Evolutionary conservation across 2,329 filamentous ascomycete genomes (phyloP).

Genomic region (Ilyonectria sp.): DNA sequence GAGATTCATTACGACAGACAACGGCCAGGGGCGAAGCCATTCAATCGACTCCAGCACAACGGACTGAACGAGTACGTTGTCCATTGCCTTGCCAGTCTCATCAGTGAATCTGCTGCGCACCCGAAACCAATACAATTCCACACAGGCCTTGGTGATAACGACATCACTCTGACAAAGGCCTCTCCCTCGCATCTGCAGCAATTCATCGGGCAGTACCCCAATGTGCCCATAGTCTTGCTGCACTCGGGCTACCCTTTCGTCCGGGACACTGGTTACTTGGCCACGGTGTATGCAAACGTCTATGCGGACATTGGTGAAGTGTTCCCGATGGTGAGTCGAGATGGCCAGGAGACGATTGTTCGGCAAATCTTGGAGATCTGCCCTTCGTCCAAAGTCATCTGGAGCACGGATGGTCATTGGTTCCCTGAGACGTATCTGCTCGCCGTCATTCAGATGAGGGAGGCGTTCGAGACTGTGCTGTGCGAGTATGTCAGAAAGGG

Average conservation of each 20-base stretch:
- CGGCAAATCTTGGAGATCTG: conserved; percentile 82
- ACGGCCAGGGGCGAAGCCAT: conserved; percentile 42
- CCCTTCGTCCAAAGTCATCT: conserved; percentile 82
- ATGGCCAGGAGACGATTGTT: conserved; percentile 80
- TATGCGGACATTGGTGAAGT: conserved; percentile 88
- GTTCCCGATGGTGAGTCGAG: conserved; percentile 82
- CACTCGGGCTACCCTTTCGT: conserved; percentile 88
- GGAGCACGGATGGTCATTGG: conserved; percentile 86
- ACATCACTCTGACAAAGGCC: conserved; percentile 77
- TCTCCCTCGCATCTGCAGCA: conserved; percentile 83
- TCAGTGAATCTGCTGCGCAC: conserved; percentile 59
- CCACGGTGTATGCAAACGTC: conserved; percentile 82
- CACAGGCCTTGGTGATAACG: conserved; percentile 85
- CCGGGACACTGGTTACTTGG: conserved; percentile 83
- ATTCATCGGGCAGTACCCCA: conserved; percentile 79
- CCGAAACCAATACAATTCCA: conserved; percentile 88
- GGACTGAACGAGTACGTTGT: conserved; percentile 80
- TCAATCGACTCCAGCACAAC: conserved; percentile 72
- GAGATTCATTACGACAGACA: conserved; percentile 50
- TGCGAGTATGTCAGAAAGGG: conserved; percentile 75
- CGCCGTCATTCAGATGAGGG: conserved; percentile 79
- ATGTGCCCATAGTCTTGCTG: conserved; percentile 82
- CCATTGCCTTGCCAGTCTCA: conserved; percentile 71
- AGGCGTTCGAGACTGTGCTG: conserved; percentile 78
- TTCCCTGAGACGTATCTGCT: conserved; percentile 85